Conservation (phyloP, 2,329 filamentous ascomycete genomes). For the Zasmidium citrigriseum region DNA sequence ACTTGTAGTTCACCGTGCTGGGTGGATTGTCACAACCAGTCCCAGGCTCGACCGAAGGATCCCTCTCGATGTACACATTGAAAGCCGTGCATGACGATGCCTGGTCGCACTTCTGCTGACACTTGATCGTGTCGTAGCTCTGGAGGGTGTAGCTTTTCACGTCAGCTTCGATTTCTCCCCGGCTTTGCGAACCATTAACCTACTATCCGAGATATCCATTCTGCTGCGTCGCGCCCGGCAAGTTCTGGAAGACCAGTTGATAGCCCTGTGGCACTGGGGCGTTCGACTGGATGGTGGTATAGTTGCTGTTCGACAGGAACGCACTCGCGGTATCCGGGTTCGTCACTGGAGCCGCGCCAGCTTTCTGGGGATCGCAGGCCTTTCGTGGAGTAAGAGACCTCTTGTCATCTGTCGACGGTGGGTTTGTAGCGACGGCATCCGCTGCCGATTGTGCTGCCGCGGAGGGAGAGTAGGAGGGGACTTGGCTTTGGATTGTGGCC, state of each 20-base stretch:
- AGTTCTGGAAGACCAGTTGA: conserved; percentile 18
- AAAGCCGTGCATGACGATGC: conserved; percentile 24
- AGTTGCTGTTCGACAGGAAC: conserved; percentile 11
- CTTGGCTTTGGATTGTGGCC: conserved; percentile 5
- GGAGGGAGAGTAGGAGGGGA: conserved; percentile 14
- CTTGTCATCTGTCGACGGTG: conserved; percentile 2
- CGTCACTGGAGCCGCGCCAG: conserved; percentile 21
- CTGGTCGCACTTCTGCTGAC: conserved; percentile 20
- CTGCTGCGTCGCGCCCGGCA: conserved; percentile 18
- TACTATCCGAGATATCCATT: conserved; percentile 15
- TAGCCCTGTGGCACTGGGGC: conserved; percentile 19
- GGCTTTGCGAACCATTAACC: neutral
- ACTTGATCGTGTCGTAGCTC: conserved; percentile 12
- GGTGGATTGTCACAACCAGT: conserved; percentile 37
- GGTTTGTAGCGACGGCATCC: conserved; percentile 10
- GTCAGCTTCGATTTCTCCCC: too few relatives aligned
- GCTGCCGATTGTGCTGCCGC: conserved; percentile 13
- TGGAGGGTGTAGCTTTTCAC: conserved; percentile 9
- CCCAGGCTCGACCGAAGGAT: conserved; percentile 35
- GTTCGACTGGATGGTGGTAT: conserved; percentile 1
- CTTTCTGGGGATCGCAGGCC: conserved; percentile 22
- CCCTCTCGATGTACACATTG: conserved; percentile 34
- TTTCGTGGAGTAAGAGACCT: conserved; percentile 9
- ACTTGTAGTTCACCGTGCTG: conserved; percentile 38
- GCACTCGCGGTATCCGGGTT: conserved; percentile 35